A percentile compares a stretch with the other conserved stretches of the same genome.
phyloP scores from a whole-genome alignment of 2,329 filamentous ascomycete genomes.

The Aspergillus persii region DNA sequence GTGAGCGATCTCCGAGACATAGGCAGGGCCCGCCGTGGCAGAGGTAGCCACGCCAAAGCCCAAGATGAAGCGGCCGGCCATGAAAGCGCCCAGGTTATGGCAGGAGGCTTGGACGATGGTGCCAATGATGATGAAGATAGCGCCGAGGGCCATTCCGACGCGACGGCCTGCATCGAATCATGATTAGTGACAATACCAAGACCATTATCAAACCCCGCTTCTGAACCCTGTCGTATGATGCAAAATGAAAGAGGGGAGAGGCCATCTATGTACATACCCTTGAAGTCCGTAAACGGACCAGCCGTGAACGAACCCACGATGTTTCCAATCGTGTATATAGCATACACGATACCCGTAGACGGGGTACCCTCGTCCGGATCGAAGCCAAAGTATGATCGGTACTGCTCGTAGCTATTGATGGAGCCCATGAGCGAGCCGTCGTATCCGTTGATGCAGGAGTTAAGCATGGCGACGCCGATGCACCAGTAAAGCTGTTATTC shows the following conservation, averaged over 20 bases:
- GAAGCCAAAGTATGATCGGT: constrained; percentile 46
- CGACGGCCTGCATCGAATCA: constrained; percentile 19
- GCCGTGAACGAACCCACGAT: constrained; percentile 48
- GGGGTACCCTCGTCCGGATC: constrained; percentile 38
- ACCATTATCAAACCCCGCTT: too few relatives aligned
- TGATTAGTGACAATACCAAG: neutral
- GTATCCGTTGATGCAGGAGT: constrained; percentile 49
- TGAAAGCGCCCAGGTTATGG: constrained; percentile 26
- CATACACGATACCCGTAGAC: constrained; percentile 47
- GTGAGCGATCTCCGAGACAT: constrained; percentile 39
- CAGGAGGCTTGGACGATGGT: constrained; percentile 27
- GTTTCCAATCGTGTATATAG: constrained; percentile 51
- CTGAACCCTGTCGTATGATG: too few relatives aligned
- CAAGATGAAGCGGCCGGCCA: constrained; percentile 31
- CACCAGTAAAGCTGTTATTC: constrained; percentile 38
- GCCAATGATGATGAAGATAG: constrained; percentile 26
- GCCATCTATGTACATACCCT: constrained; percentile 18
- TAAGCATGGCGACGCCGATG: constrained; percentile 44
- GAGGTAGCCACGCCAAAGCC: constrained; percentile 30
- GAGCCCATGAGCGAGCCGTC: constrained; percentile 51
- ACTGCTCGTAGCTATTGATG: constrained; percentile 49
- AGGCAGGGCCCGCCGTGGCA: constrained; percentile 30
- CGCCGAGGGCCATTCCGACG: constrained; percentile 28
- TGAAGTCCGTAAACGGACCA: constrained; percentile 44
- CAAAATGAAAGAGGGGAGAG: neutral